Conservation (phyloP, 2,329 filamentous ascomycete genomes). For the Botryotinia convoluta region DNA sequence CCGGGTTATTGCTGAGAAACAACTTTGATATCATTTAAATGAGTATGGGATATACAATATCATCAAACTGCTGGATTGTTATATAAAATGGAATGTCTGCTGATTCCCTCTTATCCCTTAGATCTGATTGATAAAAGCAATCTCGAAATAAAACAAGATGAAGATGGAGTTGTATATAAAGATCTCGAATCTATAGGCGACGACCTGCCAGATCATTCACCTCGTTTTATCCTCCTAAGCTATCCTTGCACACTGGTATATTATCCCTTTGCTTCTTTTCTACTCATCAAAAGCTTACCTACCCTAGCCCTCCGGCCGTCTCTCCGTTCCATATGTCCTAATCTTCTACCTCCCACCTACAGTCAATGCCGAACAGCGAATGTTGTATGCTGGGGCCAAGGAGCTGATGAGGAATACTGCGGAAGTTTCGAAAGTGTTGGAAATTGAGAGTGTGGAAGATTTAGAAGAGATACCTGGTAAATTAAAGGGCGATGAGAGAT, state of each 20-base stretch:
- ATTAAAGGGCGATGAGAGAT: slow-evolving; percentile 41
- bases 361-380: slow-evolving; percentile 80
- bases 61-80: neutral
- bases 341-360: slow-evolving; percentile 93
- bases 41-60: neutral
- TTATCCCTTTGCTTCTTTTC: neutral
- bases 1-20: slow-evolving; percentile 19
- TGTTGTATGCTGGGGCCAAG: slow-evolving; percentile 95
- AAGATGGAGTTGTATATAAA: slow-evolving; percentile 73
- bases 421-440: slow-evolving; percentile 84
- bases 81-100: neutral
- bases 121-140: slow-evolving; percentile 88
- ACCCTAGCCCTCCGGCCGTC: slow-evolving; percentile 70
- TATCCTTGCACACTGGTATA: slow-evolving; percentile 83
- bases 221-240: slow-evolving; percentile 84
- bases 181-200: slow-evolving; percentile 79
- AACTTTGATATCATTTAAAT: slow-evolving; percentile 27
- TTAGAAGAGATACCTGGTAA: slow-evolving; percentile 75
- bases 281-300: slow-evolving; percentile 16
- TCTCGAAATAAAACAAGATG: slow-evolving; percentile 83
- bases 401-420: slow-evolving; percentile 92
- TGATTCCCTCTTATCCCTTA: slow-evolving; percentile 40
- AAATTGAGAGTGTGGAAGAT: slow-evolving; percentile 78
- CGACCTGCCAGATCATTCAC: slow-evolving; percentile 88
- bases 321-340: slow-evolving; percentile 89